Evolutionary conservation across 805 yeast genomes (phyloP), one percentile per base, ranked within the genome.

Genomic region (Candida xiaguanensis): DNA sequence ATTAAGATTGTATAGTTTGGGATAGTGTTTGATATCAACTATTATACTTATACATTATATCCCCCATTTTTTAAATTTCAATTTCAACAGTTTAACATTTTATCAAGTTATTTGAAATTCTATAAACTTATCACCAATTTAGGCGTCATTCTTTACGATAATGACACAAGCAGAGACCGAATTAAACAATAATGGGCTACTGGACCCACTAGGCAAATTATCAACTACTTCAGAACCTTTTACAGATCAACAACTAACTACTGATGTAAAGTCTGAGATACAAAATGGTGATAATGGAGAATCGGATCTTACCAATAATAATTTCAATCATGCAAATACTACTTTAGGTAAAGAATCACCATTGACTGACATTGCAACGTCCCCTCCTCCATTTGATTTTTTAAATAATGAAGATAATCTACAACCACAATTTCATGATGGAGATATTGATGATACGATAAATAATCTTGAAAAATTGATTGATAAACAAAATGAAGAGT

Each of bases 321-420:
- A 36, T 22, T 33, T 37, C 39, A 31, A 37, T 30, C 14, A 27
- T 19, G 39, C 31, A 14, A 52, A 39, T 23, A 38, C 36, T 1
- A 34, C 46, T 16, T 33, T 31, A 15, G 39, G 58, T 34, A 64
- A 59, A 41, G 70, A 65, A 33, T 61, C 69, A 8, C 71, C 71
- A 3, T 51, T 65, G 38, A 64, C 70, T 15, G 72, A 65, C 42
- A 60, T 65, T 36, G 68, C 62, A 25, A 64, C 68, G 5, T 64
- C 70, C 5, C 71, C 71, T 1, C 70, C 69, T 11, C 57, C 63
- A 1, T 60, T 62, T 27, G 63, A 59, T n/a, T 42, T 60, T 12
- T 41, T 52, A 9, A 39, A 52, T 34, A 45, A 41, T 22, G 36
- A 23, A 27, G 18, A 31, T 14, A 11, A 11, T 8, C 8, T 31